Conservation (phyloP, 2,329 filamentous ascomycete species). For the Chaetomium globosum region DNA sequence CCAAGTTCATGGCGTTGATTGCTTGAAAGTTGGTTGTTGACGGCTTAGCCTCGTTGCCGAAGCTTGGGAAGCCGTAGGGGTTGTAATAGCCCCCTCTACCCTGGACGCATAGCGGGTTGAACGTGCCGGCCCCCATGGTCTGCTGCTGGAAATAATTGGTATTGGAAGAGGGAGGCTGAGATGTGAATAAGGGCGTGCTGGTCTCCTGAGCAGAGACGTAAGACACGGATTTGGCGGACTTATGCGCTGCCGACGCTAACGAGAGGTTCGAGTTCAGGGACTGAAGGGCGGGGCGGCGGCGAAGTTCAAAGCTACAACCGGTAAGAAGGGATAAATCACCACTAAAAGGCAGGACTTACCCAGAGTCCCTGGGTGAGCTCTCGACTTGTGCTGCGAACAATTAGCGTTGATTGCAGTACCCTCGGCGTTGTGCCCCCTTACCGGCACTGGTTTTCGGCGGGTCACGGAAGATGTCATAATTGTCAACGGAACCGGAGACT, state of each 20-base stretch:
- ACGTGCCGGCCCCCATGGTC: conserved; percentile 18
- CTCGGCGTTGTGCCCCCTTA: conserved; percentile 13
- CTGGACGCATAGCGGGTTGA: conserved; percentile 34
- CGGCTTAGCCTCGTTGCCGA: conserved; percentile 32
- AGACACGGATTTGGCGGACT: conserved; percentile 24
- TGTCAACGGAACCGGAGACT: conserved; percentile 24
- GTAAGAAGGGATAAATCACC: conserved; percentile 22
- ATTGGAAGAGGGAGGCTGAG: conserved; percentile 27
- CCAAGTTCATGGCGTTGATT: conserved; percentile 31
- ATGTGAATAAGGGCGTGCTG: conserved; percentile 18
- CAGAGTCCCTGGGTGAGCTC: conserved; percentile 29
- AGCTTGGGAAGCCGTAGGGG: conserved; percentile 28
- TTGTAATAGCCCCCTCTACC: conserved; percentile 26
- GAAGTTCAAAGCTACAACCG: conserved; percentile 30
- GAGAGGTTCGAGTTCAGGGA: conserved; percentile 30
- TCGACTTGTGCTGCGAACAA: conserved; percentile 22
- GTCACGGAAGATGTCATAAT: conserved; percentile 37
- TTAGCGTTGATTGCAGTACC: conserved; percentile 6
- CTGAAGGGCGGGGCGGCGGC: conserved; percentile 33
- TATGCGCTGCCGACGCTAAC: conserved; percentile 20
- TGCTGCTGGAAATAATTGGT: conserved; percentile 32
- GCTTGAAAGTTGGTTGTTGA: conserved; percentile 28
- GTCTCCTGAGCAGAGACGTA: conserved; percentile 26
- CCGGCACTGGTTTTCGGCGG: conserved; percentile 29
- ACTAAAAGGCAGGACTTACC: conserved; percentile 22